Conservation (phyloP, 2,329 filamentous ascomycete species). For the Chaetomiaceae sp. region DNA sequence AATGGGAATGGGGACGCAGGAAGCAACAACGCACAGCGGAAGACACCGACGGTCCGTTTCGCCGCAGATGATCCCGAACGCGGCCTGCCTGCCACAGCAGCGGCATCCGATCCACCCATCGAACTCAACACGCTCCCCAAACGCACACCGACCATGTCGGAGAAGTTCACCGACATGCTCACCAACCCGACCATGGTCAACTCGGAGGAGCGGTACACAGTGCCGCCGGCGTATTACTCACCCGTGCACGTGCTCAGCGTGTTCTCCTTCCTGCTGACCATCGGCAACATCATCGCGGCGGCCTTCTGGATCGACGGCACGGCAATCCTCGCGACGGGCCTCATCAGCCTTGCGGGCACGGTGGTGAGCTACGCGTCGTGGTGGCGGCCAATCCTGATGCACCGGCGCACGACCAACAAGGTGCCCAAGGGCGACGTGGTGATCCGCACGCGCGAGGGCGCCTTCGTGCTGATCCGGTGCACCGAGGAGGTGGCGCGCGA, state of each 20-base stretch:
- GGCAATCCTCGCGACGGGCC: slow-evolving; percentile 44
- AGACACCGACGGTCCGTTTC: background rate
- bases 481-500: slow-evolving; percentile 56
- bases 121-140: slow-evolving; percentile 14
- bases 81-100: background rate
- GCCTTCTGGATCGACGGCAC: slow-evolving; percentile 42
- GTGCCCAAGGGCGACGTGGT: slow-evolving; percentile 54
- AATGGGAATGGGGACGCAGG: background rate
- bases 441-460: slow-evolving; percentile 54
- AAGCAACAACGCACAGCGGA: background rate
- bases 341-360: slow-evolving; percentile 47
- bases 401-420: slow-evolving; percentile 40
- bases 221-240: slow-evolving; percentile 44
- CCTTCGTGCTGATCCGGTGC: slow-evolving; percentile 52
- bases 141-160: slow-evolving; percentile 33
- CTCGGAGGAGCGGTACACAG: slow-evolving; percentile 36
- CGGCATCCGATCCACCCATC: slow-evolving; percentile 3
- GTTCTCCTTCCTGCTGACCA: slow-evolving; percentile 44
- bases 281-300: slow-evolving; percentile 41
- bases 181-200: slow-evolving; percentile 37
- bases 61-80: background rate
- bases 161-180: slow-evolving; percentile 39
- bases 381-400: slow-evolving; percentile 51
- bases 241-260: slow-evolving; percentile 49
- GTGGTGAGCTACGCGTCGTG: slow-evolving; percentile 51